Evolutionary conservation across 345 rosid species (phyloP), one percentile per base, ranked within the genome.

Genomic region (Boechera divaricarpa): DNA sequence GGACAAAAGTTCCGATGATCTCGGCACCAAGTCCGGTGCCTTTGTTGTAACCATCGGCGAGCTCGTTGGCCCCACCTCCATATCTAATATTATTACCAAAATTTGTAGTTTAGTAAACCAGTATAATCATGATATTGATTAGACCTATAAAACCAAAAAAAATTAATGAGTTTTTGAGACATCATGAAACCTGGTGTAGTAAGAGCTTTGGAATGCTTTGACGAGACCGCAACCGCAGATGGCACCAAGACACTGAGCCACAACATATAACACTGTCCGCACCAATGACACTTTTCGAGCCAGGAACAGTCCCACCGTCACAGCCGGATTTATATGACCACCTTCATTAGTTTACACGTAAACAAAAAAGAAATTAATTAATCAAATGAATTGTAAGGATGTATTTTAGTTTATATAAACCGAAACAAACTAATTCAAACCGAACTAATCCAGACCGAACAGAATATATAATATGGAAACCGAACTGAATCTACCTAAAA

Each of bases 231-330:
- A 81, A 15, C 93, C 93, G 29, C 89, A 87, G 24, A 87, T 81
- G n/a, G 91, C 91, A 6, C 91, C 91, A 60, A 87, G 82, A 38
- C 91, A 84, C 85, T 87, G 91, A 13, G 87, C 88, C 62, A 86
- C 84, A 76, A 87, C 86, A 81, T 87, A 88, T 54, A 85, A n/a
- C 10, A 87, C 41, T 44, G 93, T 80, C 70, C 92, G 80, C 36
- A 83, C 64, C 62, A 88, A 28, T 26, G 89, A 85, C 9, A 88
- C 83, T 80, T 85, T 88, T 3, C 90, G 70, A 8, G 76, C 89
- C 70, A 88, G 10, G 79, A 88, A 85, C 63, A 87, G 79, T 51
- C 92, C 90, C 15, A 88, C 74, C 24, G 89, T 87, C 84, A 87
- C 91, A 2, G 89, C 91, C 21, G 88, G 91, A 64, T 86, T 87